phyloP scores from a whole-genome alignment of 192 early-diverging fungal genomes.

The Umbelopsis sp. region DNA sequence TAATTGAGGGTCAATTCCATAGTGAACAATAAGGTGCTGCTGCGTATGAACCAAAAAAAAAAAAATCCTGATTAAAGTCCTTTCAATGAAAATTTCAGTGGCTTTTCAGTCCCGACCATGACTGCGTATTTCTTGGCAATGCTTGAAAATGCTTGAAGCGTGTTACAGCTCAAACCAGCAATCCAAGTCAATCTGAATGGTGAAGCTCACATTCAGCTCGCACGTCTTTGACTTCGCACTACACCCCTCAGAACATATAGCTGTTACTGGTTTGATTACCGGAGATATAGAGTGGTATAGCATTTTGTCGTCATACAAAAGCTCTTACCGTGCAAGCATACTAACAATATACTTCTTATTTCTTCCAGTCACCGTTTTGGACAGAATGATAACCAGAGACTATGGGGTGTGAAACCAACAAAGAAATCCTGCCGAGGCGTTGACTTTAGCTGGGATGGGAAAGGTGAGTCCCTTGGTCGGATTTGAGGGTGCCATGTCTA shows the following conservation, averaged over 20 bases:
- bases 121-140: too few relatives aligned
- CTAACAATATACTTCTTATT: too few relatives aligned
- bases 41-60: not conserved
- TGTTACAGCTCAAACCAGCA: too few relatives aligned
- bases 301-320: too few relatives aligned
- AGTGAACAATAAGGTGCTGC: conserved; percentile 16
- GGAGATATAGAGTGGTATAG: conserved; percentile 72
- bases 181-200: not conserved
- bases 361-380: conserved; percentile 32
- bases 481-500: not conserved
- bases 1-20: conserved; percentile 42
- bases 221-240: conserved; percentile 64
- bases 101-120: not conserved
- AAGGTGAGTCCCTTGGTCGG: conserved; percentile 39
- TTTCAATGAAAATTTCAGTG: conserved; percentile 17
- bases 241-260: conserved; percentile 70
- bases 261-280: conserved; percentile 71
- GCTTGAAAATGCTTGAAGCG: not conserved
- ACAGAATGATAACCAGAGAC: conserved; percentile 37
- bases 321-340: too few relatives aligned
- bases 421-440: conserved; percentile 88
- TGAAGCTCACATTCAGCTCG: not conserved
- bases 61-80: not conserved
- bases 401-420: conserved; percentile 64
- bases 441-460: conserved; percentile 79